Conservation (phyloP, 768 basidiomycete genomes). For the Leccinum rimulosum region DNA sequence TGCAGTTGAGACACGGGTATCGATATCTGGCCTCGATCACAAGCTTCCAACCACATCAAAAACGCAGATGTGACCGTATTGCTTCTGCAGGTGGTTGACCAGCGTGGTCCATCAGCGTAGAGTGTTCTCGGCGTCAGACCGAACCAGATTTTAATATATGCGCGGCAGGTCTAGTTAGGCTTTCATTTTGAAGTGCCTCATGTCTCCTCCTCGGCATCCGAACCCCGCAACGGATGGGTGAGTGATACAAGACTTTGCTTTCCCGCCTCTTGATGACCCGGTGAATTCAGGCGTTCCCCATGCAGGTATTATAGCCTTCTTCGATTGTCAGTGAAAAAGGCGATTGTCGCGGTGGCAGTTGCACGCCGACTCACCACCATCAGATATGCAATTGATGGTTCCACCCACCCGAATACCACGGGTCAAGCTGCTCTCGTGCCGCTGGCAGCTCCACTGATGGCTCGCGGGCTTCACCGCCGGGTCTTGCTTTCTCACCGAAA, state of each 20-base stretch:
- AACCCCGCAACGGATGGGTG: slow-evolving; percentile 21
- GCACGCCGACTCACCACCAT: slow-evolving; percentile 12
- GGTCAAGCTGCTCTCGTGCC: slow-evolving; percentile 1
- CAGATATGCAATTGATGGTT: neutral
- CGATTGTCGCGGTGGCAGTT: slow-evolving; percentile 15
- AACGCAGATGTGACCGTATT: neutral
- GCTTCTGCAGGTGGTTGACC: slow-evolving; percentile 1
- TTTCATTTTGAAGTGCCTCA: slow-evolving; percentile 25
- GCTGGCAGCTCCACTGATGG: slow-evolving; percentile 1
- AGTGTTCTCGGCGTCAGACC: slow-evolving; percentile 23
- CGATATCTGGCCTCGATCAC: slow-evolving; percentile 16
- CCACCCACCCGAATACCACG: slow-evolving; percentile 8
- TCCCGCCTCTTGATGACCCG: slow-evolving; percentile 8
- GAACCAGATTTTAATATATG: slow-evolving; percentile 16
- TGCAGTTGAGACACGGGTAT: slow-evolving; percentile 6
- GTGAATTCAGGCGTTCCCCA: slow-evolving; percentile 4
- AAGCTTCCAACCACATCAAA: slow-evolving; percentile 16
- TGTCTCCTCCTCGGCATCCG: slow-evolving; percentile 10
- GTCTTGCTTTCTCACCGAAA: slow-evolving; percentile 9
- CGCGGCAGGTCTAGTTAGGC: slow-evolving; percentile 6
- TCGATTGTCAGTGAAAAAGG: slow-evolving; percentile 14
- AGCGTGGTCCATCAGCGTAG: slow-evolving; percentile 6
- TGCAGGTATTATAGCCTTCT: slow-evolving; percentile 17
- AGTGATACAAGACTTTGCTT: slow-evolving; percentile 12
- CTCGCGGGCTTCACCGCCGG: slow-evolving; percentile 1